These are phyloP conservation scores for Durusdinium trenchii DNA, from an alignment of 73 alveolate species.

Conservation along the genomic window DNA sequence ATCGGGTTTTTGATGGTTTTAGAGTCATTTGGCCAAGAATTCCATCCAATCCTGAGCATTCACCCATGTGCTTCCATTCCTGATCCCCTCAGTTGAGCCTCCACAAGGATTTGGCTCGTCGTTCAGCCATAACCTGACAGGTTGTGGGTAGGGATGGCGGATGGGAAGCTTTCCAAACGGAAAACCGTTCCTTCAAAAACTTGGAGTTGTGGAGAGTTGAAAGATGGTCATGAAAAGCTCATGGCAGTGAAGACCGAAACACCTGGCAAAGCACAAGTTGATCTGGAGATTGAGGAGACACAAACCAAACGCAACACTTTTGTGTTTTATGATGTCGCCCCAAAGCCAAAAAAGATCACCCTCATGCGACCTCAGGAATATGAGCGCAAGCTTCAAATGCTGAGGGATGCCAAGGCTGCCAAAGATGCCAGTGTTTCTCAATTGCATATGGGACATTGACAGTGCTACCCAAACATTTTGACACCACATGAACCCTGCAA, in stretches of 20 bases:
- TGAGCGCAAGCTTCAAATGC: background rate
- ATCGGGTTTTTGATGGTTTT: background rate
- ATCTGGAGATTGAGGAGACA: background rate
- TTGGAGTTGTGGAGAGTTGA: slow-evolving; percentile 23
- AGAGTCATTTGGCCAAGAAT: background rate
- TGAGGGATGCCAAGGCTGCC: background rate
- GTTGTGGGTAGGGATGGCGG: background rate
- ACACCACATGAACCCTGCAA: background rate
- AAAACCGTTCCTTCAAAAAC: background rate
- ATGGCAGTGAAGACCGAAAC: background rate
- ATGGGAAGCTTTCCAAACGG: background rate
- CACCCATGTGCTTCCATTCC: too few relatives aligned
- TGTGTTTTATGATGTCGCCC: too few relatives aligned
- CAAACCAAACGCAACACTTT: too few relatives aligned
- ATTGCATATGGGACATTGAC: background rate
- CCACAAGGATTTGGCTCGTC: background rate
- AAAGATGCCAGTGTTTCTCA: background rate
- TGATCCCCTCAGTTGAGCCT: too few relatives aligned
- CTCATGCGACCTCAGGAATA: slow-evolving; percentile 44
- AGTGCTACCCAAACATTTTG: too few relatives aligned
- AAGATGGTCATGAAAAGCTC: background rate
- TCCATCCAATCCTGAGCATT: background rate
- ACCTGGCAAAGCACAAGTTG: background rate
- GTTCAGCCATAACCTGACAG: background rate
- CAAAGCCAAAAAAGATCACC: too few relatives aligned